Evolutionary conservation across 108 stramenopile species (phyloP).

Genomic region (Nitzschia putrida): DNA sequence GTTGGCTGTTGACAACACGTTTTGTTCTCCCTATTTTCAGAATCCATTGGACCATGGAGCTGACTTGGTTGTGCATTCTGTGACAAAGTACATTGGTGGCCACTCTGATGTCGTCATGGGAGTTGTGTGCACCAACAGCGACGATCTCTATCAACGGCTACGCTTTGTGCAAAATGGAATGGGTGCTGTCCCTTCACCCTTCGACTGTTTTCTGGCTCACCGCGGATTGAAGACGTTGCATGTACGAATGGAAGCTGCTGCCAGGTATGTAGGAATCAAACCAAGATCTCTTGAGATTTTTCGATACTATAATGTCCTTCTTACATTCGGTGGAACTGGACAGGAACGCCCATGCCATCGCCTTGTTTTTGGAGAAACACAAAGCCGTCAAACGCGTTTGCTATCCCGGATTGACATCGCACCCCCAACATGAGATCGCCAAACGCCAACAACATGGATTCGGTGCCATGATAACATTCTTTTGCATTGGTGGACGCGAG

Average conservation of each 20-base stretch:
- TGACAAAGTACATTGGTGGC: conserved; percentile 91
- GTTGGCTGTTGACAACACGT: conserved; percentile 93
- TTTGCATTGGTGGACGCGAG: conserved; percentile 68
- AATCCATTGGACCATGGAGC: conserved; percentile 85
- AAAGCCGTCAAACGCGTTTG: conserved; percentile 48
- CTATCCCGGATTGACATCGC: conserved; percentile 57
- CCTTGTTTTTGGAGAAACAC: conserved; percentile 63
- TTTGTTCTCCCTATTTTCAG: conserved; percentile 90
- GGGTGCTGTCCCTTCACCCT: conserved; percentile 78
- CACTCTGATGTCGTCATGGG: conserved; percentile 91
- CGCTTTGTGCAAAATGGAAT: conserved; percentile 79
- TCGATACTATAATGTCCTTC: no score
- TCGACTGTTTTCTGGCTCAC: conserved; percentile 84
- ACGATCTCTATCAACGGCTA: conserved; percentile 54
- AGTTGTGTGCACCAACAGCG: conserved; percentile 64
- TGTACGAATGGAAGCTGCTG: conserved; percentile 84
- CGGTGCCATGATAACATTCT: conserved; percentile 91
- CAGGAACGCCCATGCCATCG: conserved; percentile 53
- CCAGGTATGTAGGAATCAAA: conserved; percentile 39
- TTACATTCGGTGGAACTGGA: not conserved
- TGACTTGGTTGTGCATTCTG: conserved; percentile 81
- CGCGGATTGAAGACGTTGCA: conserved; percentile 88
- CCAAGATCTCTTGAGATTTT: no score
- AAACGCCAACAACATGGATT: conserved; percentile 71
- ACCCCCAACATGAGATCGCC: conserved; percentile 86